A percentile compares a stretch with the other conserved stretches of the same genome.
phyloP scores from a whole-genome alignment of 805 yeast genomes.

The Cyberlindnera euphorbiae region DNA sequence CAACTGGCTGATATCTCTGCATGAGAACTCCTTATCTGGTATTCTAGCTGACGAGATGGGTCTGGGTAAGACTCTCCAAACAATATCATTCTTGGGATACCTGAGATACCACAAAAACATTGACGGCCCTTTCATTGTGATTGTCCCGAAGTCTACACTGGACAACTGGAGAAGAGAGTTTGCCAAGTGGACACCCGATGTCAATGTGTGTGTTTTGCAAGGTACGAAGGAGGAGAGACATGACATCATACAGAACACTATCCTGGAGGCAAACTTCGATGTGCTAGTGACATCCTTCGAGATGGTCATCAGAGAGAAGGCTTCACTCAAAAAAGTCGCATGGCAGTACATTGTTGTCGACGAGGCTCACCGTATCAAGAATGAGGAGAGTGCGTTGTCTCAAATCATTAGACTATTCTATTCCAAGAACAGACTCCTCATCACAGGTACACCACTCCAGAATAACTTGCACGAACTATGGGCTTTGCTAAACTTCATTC shows the following conservation, averaged over 20 bases:
- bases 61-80: conserved; percentile 91
- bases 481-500: conserved; percentile 85
- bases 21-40: conserved; percentile 86
- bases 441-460: conserved; percentile 95
- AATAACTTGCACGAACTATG: conserved; percentile 93
- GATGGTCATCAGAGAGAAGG: conserved; percentile 86
- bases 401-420: conserved; percentile 88
- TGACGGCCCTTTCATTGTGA: conserved; percentile 86
- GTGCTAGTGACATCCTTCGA: conserved; percentile 90
- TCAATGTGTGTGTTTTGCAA: conserved; percentile 76
- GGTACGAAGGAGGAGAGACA: conserved; percentile 84
- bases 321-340: conserved; percentile 69
- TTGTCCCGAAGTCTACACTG: conserved; percentile 92
- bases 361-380: conserved; percentile 95
- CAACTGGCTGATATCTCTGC: conserved; percentile 87
- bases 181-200: conserved; percentile 94
- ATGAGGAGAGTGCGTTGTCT: conserved; percentile 86
- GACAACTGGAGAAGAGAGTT: conserved; percentile 97
- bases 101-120: conserved; percentile 71
- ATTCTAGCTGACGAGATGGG: conserved; percentile 99
- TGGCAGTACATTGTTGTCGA: conserved; percentile 95
- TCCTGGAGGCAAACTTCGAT: conserved; percentile 77
- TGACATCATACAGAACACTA: conserved; percentile 48
- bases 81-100: conserved; percentile 87
- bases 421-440: conserved; percentile 76